Conservation (phyloP, 2,329 filamentous ascomycete genomes). For the Colletotrichum noveboracense region DNA sequence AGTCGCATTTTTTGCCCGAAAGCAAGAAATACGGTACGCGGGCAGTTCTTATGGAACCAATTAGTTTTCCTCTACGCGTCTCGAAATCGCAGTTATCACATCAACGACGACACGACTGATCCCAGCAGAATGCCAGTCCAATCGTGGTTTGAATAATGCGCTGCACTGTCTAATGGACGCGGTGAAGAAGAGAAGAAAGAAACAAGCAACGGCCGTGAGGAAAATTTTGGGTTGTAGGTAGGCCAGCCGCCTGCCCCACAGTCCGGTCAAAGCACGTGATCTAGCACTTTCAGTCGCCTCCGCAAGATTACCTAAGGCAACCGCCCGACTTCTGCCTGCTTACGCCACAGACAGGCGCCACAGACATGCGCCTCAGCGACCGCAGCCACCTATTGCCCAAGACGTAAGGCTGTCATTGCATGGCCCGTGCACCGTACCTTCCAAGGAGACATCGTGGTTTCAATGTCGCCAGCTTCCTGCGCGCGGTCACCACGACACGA, state of each 20-base stretch:
- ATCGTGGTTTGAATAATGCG: slow-evolving; percentile 66
- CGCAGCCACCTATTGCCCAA: not conserved
- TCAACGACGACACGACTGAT: slow-evolving; percentile 59
- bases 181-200: slow-evolving; percentile 54
- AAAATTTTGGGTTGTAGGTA: slow-evolving; percentile 23
- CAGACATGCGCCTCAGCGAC: not conserved
- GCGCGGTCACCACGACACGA: slow-evolving; percentile 1
- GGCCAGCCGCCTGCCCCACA: not conserved
- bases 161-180: slow-evolving; percentile 89
- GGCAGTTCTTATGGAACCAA: slow-evolving; percentile 77
- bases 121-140: slow-evolving; percentile 72
- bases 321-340: not conserved
- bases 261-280: slow-evolving; percentile 13
- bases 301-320: not conserved
- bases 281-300: not conserved
- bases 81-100: slow-evolving; percentile 57
- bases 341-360: not conserved
- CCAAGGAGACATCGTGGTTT: slow-evolving; percentile 23
- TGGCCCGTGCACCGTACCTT: slow-evolving; percentile 14
- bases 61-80: slow-evolving; percentile 48
- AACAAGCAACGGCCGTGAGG: slow-evolving; percentile 34
- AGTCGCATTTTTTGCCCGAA: slow-evolving; percentile 38
- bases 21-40: slow-evolving; percentile 46
- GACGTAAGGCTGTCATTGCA: slow-evolving; percentile 2
- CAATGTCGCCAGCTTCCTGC: slow-evolving; percentile 15